phyloP scores from a whole-genome alignment of 2,329 filamentous ascomycete genomes.

The Colletotrichum cuscutae region DNA sequence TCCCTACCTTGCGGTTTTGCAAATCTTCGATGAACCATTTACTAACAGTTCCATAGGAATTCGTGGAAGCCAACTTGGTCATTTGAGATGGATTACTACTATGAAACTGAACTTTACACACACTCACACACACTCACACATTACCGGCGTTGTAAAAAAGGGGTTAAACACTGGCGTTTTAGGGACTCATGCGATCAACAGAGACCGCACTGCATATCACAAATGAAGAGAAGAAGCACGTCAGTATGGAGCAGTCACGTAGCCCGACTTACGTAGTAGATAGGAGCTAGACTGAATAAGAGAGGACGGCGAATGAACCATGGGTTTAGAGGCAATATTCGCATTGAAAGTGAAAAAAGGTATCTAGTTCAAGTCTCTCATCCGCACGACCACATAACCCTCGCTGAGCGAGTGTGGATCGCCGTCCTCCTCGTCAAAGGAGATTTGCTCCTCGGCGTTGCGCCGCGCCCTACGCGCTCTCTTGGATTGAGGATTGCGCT shows the following conservation, averaged over 20 bases:
- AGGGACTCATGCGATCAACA: conserved; percentile 20
- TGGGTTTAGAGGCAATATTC: background rate
- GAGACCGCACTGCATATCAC: conserved; percentile 28
- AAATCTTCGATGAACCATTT: conserved; percentile 3
- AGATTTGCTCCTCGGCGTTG: conserved; percentile 49
- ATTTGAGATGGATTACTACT: conserved; percentile 41
- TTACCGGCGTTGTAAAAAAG: conserved; percentile 21
- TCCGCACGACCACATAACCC: conserved; percentile 65
- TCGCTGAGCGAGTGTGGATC: conserved; percentile 57
- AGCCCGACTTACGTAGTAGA: background rate
- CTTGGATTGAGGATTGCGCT: conserved; percentile 27
- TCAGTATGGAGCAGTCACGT: background rate
- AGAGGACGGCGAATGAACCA: background rate
- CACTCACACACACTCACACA: background rate
- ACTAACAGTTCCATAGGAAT: conserved; percentile 53
- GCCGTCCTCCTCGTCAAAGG: conserved; percentile 62
- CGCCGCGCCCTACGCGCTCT: conserved; percentile 41
- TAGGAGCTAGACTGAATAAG: conserved; percentile 1
- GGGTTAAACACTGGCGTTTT: conserved; percentile 26
- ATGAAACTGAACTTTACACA: background rate
- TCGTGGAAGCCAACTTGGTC: conserved; percentile 65
- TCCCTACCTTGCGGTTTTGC: no score
- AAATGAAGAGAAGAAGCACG: background rate
- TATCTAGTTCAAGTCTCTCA: conserved; percentile 60
- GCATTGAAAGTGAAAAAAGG: conserved; percentile 27